Percentiles rank a stretch among this genome's conserved stretches.
Conservation (phyloP, 2,329 filamentous ascomycete species). For the Pyrenophora seminiperda region DNA sequence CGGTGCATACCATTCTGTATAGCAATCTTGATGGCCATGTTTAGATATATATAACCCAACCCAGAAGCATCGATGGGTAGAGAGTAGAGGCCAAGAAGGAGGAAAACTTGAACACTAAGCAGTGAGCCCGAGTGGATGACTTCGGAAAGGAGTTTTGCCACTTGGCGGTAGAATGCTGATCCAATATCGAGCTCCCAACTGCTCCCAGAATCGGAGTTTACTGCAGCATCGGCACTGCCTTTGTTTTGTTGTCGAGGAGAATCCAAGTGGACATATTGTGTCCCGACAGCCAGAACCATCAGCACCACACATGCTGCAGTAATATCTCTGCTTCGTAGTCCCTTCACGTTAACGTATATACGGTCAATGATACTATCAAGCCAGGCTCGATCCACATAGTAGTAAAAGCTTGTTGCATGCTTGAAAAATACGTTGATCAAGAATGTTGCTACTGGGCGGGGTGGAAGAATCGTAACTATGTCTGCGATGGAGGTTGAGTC, state of each 20-base stretch:
- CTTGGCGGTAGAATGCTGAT: slow-evolving; percentile 55
- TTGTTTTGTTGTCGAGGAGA: slow-evolving; percentile 8
- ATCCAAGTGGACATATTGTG: slow-evolving; percentile 43
- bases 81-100: slow-evolving; percentile 62
- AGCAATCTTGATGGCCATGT: slow-evolving; percentile 61
- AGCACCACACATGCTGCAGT: slow-evolving; percentile 46
- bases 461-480: slow-evolving; percentile 12
- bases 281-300: slow-evolving; percentile 52
- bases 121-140: slow-evolving; percentile 62
- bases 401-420: slow-evolving; percentile 52
- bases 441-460: slow-evolving; percentile 43
- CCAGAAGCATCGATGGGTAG: slow-evolving; percentile 63
- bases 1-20: slow-evolving; percentile 67
- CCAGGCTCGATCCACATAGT: slow-evolving; percentile 52
- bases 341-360: slow-evolving; percentile 11
- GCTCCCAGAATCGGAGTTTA: not conserved
- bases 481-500: slow-evolving; percentile 12
- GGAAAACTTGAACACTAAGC: slow-evolving; percentile 63
- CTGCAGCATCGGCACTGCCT: not conserved
- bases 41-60: slow-evolving; percentile 62
- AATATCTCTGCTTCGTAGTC: slow-evolving; percentile 11
- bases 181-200: slow-evolving; percentile 17
- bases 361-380: slow-evolving; percentile 48
- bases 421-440: slow-evolving; percentile 53
- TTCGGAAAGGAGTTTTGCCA: slow-evolving; percentile 60